phyloP scores from a whole-genome alignment of 805 yeast genomes.

The Lachancea sp. region DNA sequence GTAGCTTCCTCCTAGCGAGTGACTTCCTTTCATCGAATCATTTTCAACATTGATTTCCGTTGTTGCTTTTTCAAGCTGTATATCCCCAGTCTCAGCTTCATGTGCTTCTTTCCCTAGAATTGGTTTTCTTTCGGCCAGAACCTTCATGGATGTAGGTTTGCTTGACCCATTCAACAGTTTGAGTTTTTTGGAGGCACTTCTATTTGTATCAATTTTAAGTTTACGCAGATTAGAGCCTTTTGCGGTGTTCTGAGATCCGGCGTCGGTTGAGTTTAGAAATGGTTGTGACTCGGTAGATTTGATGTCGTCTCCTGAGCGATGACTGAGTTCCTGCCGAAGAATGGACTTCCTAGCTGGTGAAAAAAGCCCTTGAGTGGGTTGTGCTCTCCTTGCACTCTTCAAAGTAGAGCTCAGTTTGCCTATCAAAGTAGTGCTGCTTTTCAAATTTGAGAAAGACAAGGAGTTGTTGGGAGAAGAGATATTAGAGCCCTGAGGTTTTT shows the following conservation, averaged over 20 bases:
- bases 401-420: conserved; percentile 35
- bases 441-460: conserved; percentile 13
- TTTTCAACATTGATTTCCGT: neutral
- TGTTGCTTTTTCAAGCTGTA: neutral
- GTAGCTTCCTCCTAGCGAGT: conserved; percentile 36
- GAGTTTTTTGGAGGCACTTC: conserved; percentile 40
- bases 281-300: conserved; percentile 1
- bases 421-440: conserved; percentile 18
- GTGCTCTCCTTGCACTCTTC: conserved; percentile 21
- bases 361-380: conserved; percentile 34
- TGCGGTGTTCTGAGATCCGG: conserved; percentile 8
- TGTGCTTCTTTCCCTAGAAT: neutral
- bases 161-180: conserved; percentile 31
- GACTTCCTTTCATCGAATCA: neutral
- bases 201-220: conserved; percentile 36
- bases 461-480: conserved; percentile 12
- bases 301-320: neutral
- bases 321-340: neutral
- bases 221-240: conserved; percentile 29
- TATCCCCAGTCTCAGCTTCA: neutral
- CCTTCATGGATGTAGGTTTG: conserved; percentile 14
- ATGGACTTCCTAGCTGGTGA: conserved; percentile 25
- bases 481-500: conserved; percentile 15
- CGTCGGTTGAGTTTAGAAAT: conserved; percentile 7
- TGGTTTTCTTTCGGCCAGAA: conserved; percentile 7